Evolutionary conservation across 108 stramenopile species (phyloP).

Genomic region (Hondaea fermentalgiana): DNA sequence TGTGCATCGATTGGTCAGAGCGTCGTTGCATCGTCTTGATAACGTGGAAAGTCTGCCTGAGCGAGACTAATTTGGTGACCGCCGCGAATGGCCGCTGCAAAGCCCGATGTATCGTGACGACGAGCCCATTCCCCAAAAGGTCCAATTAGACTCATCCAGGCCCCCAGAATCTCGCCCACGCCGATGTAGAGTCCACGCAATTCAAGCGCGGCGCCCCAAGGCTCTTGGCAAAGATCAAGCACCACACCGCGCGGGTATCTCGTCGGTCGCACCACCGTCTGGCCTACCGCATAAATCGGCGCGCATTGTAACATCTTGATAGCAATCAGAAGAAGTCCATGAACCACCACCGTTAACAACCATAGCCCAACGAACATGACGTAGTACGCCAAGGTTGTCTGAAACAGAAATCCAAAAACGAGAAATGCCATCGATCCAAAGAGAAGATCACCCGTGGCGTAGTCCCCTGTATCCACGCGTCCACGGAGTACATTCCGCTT

Average conservation of each 20-base stretch:
- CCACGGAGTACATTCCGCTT: background rate
- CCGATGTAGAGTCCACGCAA: background rate
- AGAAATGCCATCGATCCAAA: conserved; percentile 6
- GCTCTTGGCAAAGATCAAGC: background rate
- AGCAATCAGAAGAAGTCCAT: background rate
- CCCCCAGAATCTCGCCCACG: background rate
- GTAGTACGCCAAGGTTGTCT: background rate
- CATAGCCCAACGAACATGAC: background rate
- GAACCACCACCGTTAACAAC: background rate
- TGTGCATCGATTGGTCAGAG: too few relatives aligned
- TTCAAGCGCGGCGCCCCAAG: background rate
- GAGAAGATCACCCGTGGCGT: background rate
- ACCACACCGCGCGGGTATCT: background rate
- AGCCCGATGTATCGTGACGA: background rate
- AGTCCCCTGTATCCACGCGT: background rate
- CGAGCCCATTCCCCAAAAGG: background rate
- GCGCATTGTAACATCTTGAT: background rate
- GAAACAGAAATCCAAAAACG: background rate
- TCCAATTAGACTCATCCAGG: background rate
- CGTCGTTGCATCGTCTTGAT: background rate
- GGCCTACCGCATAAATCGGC: background rate
- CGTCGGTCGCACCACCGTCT: background rate
- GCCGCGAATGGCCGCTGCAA: background rate
- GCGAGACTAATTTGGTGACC: background rate
- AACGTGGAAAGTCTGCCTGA: background rate